Base-by-base conservation (phyloP, 768 basidiomycete species). In the Lyophyllum atratum region DNA sequence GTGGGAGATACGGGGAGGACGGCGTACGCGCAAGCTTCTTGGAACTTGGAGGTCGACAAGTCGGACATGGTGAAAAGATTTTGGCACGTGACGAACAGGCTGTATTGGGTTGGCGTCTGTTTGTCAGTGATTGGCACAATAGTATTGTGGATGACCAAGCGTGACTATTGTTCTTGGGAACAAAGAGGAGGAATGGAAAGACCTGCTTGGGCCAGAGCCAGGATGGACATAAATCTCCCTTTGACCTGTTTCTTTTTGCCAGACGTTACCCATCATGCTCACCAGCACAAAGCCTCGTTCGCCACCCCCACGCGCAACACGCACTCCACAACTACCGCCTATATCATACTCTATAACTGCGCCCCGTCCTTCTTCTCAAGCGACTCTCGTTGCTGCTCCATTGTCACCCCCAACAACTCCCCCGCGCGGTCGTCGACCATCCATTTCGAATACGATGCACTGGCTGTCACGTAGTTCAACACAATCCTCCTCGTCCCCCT, bases 1-100 rank as follows among this genome's bases (percentile, higher is more conserved):
- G 75, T 47, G 9, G 85, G 79, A 2, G 87, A 85, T 34, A 81
- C 62, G 3, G 80, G 59, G 25, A 82, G 74, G 52, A 90, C 70
- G 17, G 73, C 66, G 59, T 71, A 75, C 15, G 87, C 76, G 17
- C 89, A 65, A 12, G 77, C 70, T 39, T 76, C 70, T 58, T 78
- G 77, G 60, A 83, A 84, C 62, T 74, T 78, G 52, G 69, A 50
- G 1, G 83, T 79, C 17, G 74, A 58, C 19, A 63, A 29, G 55
- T 68, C 62, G n/a, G n/a, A n/a, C 58, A 62, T 63, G n/a, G 21
- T 46, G 34, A 33, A 52, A 59, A 49, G 46, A 4, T 39, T 43
- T 1, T 25, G 47, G 43, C 59, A 61, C 55, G 62, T 61, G 62
- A 37, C 34, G 6, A 3, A 14, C 4, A 37, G 17, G 14, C 34